Conservation (phyloP, 805 yeast genomes). For the Metschnikowia kofuensis region DNA sequence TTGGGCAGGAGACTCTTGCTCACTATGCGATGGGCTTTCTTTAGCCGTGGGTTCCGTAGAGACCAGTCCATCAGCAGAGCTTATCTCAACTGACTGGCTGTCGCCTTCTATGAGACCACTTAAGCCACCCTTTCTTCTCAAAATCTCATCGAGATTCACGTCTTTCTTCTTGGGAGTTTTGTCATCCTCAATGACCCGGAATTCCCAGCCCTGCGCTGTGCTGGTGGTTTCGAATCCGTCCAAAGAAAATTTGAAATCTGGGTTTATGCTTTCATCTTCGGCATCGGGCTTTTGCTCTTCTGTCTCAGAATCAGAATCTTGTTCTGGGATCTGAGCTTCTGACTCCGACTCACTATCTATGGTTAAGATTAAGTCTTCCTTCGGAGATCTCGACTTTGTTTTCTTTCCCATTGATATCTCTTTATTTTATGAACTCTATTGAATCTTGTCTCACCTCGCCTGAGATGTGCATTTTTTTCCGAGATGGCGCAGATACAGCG, state of each 20-base stretch:
- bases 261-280: constrained; percentile 52
- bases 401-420: constrained; percentile 13
- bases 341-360: constrained; percentile 73
- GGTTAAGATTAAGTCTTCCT: constrained; percentile 64
- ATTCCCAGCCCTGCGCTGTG: constrained; percentile 81
- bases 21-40: no score
- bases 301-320: constrained; percentile 25
- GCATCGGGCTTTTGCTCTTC: constrained; percentile 18
- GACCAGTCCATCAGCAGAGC: no score
- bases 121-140: constrained; percentile 79
- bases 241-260: constrained; percentile 66
- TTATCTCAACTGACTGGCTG: constrained; percentile 9
- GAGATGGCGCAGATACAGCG: constrained; percentile 6
- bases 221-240: constrained; percentile 53
- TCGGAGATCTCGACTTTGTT: constrained; percentile 9
- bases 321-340: constrained; percentile 22
- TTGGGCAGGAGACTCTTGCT: constrained; percentile 15
- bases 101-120: constrained; percentile 43
- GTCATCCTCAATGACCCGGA: constrained; percentile 48
- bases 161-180: constrained; percentile 39
- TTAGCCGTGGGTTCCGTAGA: no score
- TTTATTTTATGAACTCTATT: no score
- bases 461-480: constrained; percentile 1
- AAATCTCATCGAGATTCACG: constrained; percentile 85
- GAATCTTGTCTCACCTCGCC: no score